Conservation (phyloP, 1,139 yeast genomes). For the Scheffersomyces parashehatae region DNA sequence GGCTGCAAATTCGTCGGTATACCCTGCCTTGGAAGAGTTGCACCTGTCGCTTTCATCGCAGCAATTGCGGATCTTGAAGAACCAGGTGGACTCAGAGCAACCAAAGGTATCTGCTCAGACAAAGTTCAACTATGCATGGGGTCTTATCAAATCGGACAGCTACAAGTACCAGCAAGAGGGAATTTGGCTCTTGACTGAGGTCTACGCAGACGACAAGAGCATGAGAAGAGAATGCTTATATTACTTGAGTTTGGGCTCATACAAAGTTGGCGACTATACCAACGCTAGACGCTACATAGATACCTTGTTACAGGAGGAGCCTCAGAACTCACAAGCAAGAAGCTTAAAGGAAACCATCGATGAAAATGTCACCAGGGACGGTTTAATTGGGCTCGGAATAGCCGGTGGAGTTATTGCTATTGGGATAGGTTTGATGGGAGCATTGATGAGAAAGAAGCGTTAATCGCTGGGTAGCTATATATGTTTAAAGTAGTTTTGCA, state of each 20-base stretch:
- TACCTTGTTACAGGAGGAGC: slow-evolving; percentile 73
- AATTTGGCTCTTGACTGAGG: slow-evolving; percentile 68
- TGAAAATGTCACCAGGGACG: slow-evolving; percentile 82
- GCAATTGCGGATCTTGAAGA: slow-evolving; percentile 71
- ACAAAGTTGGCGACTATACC: slow-evolving; percentile 81
- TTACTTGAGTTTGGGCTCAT: slow-evolving; percentile 85
- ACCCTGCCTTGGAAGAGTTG: slow-evolving; percentile 46
- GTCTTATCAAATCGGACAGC: slow-evolving; percentile 69
- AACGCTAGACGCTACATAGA: slow-evolving; percentile 88
- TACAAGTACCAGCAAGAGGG: slow-evolving; percentile 75
- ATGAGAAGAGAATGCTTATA: slow-evolving; percentile 89
- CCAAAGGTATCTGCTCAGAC: slow-evolving; percentile 82
- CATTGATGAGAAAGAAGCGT: slow-evolving; percentile 48
- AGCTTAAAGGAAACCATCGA: slow-evolving; percentile 76
- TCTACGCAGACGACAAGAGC: slow-evolving; percentile 75
- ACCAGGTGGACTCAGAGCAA: slow-evolving; percentile 80
- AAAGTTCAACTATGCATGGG: slow-evolving; percentile 96
- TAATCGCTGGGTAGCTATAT: slow-evolving; percentile 4
- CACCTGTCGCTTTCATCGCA: slow-evolving; percentile 66
- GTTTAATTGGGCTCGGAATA: slow-evolving; percentile 83
- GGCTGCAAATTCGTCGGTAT: slow-evolving; percentile 12
- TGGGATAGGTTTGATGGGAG: slow-evolving; percentile 68
- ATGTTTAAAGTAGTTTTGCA: too few relatives aligned
- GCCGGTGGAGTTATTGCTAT: slow-evolving; percentile 73
- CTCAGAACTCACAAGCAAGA: slow-evolving; percentile 76